Base-by-base conservation (phyloP, 176 grass and related monocot species). In the Phoenix roebelenii region DNA sequence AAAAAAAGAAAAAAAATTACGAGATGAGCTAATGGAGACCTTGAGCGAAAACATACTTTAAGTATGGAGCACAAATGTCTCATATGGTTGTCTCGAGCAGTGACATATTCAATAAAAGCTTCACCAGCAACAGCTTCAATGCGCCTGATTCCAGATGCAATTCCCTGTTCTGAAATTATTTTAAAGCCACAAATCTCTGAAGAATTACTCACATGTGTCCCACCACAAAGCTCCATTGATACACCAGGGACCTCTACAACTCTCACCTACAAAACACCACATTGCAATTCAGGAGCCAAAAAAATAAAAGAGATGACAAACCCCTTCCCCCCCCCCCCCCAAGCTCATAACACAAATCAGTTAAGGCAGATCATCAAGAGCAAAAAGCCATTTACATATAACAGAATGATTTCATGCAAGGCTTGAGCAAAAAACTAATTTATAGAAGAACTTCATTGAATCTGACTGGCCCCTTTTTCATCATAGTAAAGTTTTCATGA, bases 111-210 rank as follows among this genome's bases (percentile, higher is more conserved):
- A 53, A 97, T 66, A 68, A 97, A 97, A 52, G 87, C 86, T 63
- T 97, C 92, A 35, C 92, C 92, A 55, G 92, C 92, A 53, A 97
- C 87, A 57, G 87, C 92, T 66, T 97, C 92, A 17, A 90, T 97
- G 51, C 92, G 82, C 76, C 92, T 90, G 65, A 88, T 24, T 71
- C 92, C 92, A 80, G 87, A 97, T 72, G 92, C 86, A 79, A 97
- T 90, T 53, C 92, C 87, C 24, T 97, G 92, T 72, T 97, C 92
- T 28, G 83, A 90, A 17, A 90, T 88, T 83, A 97, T 80, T 78
- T 84, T 97, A 69, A 97, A 97, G 48, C 92, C 92, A 66, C 87
- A 87, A 30, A 97, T 85, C 64, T 90, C 87, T 55, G 78, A 77
- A 55, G 92, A 90, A 85, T 88, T 97, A 56, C 57, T 80, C 16